Percentiles rank a stretch among this genome's conserved stretches.
Evolutionary conservation across 805 yeast genomes (phyloP).

Genomic region (Millerago galiae): DNA sequence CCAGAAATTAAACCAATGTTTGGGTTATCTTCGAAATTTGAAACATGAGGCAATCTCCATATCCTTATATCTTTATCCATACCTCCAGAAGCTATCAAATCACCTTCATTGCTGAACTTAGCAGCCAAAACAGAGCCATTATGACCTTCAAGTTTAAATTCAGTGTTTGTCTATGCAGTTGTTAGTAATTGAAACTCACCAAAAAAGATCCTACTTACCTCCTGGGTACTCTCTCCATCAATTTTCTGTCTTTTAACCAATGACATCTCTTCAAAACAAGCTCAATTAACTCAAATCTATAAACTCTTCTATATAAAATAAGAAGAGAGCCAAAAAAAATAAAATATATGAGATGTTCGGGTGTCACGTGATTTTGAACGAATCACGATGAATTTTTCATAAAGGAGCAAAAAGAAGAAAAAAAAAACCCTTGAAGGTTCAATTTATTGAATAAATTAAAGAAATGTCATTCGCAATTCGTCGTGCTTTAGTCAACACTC

Average conservation of each 20-base stretch:
- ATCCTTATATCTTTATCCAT: slow-evolving; percentile 40
- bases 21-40: slow-evolving; percentile 9
- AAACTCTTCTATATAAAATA: too few species aligned
- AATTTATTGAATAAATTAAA: background rate
- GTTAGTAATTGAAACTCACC: background rate
- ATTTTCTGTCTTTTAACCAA: slow-evolving; percentile 29
- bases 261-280: slow-evolving; percentile 21
- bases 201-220: slow-evolving; percentile 13
- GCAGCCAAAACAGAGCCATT: slow-evolving; percentile 46
- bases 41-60: slow-evolving; percentile 22
- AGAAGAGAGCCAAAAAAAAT: too few species aligned
- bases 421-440: slow-evolving; percentile 1
- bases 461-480: slow-evolving; percentile 25
- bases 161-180: slow-evolving; percentile 11
- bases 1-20: slow-evolving; percentile 45
- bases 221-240: background rate
- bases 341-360: slow-evolving; percentile 7
- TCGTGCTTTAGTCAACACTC: slow-evolving; percentile 30
- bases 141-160: slow-evolving; percentile 43
- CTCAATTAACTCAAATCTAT: background rate
- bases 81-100: slow-evolving; percentile 55
- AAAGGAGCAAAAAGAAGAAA: background rate
- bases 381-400: slow-evolving; percentile 9
- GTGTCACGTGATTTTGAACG: slow-evolving; percentile 9
- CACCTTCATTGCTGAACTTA: slow-evolving; percentile 46